Conservation (phyloP, 352 stramenopile genomes). For the Phytophthora pistaciae region DNA sequence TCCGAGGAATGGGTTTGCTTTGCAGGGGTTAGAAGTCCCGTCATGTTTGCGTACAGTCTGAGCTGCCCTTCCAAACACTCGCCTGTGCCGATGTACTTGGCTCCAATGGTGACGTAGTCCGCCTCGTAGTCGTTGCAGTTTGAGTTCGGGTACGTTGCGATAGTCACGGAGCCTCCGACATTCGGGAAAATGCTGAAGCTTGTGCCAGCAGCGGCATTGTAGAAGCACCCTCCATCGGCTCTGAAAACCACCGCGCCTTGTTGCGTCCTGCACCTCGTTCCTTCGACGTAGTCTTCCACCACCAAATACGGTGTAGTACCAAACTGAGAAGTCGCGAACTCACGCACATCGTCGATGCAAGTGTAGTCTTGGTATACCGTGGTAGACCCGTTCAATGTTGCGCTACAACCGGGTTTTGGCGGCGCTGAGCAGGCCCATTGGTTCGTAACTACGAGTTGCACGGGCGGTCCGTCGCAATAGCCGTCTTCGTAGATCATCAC, state of each 20-base stretch:
- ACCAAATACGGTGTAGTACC: slow-evolving; percentile 4
- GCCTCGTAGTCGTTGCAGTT: slow-evolving; percentile 10
- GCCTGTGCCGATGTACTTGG: slow-evolving; percentile 22
- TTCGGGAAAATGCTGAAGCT: slow-evolving; percentile 14
- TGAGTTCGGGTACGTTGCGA: slow-evolving; percentile 13
- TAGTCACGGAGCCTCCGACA: slow-evolving; percentile 8
- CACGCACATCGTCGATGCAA: slow-evolving; percentile 4
- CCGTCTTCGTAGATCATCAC: slow-evolving; percentile 4
- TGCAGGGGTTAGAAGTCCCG: background rate
- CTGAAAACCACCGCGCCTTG: slow-evolving; percentile 8
- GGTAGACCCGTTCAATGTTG: background rate
- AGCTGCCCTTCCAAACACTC: slow-evolving; percentile 12
- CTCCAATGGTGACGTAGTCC: slow-evolving; percentile 9
- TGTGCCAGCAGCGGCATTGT: background rate
- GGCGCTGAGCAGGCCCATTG: slow-evolving; percentile 4
- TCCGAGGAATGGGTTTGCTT: background rate
- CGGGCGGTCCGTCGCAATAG: slow-evolving; percentile 1
- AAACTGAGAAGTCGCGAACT: slow-evolving; percentile 6
- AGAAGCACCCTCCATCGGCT: slow-evolving; percentile 10
- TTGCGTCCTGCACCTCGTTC: slow-evolving; percentile 7
- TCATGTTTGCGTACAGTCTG: slow-evolving; percentile 13
- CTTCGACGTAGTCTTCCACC: slow-evolving; percentile 3
- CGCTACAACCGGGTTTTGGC: background rate
- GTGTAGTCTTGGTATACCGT: slow-evolving; percentile 4
- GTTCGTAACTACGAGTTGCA: slow-evolving; percentile 14